Evolutionary conservation across 345 rosid species (phyloP).

Genomic region (Xanthoceras sorbifolium): DNA sequence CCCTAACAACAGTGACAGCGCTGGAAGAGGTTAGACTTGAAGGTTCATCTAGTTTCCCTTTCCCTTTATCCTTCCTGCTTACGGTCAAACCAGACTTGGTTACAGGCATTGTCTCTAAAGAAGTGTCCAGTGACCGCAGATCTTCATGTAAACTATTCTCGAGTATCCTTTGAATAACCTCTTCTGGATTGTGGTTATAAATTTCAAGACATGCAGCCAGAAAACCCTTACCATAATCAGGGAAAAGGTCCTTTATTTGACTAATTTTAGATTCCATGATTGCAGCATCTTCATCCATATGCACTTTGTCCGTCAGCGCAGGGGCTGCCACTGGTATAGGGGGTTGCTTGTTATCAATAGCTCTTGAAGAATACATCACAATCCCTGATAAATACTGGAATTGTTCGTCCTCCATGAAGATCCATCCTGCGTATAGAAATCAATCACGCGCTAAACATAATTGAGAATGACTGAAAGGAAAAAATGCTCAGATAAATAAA

Average conservation of each 20-base stretch:
- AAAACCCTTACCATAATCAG: conserved; percentile 84
- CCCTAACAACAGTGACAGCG: conserved; percentile 15
- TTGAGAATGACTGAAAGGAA: neutral
- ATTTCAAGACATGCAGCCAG: conserved; percentile 86
- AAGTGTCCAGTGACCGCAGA: conserved; percentile 63
- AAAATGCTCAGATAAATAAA: neutral
- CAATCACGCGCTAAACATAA: neutral
- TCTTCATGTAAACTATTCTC: conserved; percentile 90
- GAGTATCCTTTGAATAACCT: conserved; percentile 91
- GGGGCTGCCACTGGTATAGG: conserved; percentile 36
- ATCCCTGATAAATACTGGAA: conserved; percentile 76
- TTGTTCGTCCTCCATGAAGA: conserved; percentile 76
- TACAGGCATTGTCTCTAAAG: conserved; percentile 56
- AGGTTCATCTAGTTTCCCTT: conserved; percentile 70
- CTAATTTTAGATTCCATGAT: conserved; percentile 84
- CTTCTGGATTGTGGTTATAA: conserved; percentile 88
- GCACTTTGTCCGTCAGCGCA: conserved; percentile 34
- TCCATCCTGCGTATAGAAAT: conserved; percentile 67
- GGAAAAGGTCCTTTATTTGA: conserved; percentile 89
- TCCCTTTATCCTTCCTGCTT: conserved; percentile 72
- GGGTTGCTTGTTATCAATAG: conserved; percentile 35
- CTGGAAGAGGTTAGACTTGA: conserved; percentile 25
- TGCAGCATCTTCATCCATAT: conserved; percentile 65
- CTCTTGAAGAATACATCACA: conserved; percentile 39
- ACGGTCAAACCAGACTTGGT: conserved; percentile 48